Evolutionary conservation across 1,284 basidiomycete genomes (phyloP), one percentile per base, ranked within the genome.

Genomic region (Flammula alnicola): DNA sequence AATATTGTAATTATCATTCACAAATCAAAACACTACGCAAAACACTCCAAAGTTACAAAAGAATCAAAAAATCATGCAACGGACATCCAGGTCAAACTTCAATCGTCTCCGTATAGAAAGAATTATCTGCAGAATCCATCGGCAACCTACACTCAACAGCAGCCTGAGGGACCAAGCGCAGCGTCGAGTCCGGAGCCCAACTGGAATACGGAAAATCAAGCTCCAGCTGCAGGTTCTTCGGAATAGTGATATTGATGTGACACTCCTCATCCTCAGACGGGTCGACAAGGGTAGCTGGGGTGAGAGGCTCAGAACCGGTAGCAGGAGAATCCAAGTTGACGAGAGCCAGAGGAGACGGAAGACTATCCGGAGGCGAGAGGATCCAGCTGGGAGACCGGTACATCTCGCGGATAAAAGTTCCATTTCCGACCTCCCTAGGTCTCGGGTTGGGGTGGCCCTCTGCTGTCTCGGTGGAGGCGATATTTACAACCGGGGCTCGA

Each of bases 321-420:
- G 39, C 36, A 26, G 47, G 43, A 8, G 54, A 54, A 29, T 45
- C 16, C 11, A 35, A 20, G 38, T 55, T 56, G 7, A 61, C 55
- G 4, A 61, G 51, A 7, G 55, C 53, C 51, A 63, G 36, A 6
- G 61, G 61, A 19, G 61, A 63, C 5, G 61, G 59, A 29, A 63
- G 47, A 43, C 48, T 58, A 3, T 61, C 59, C 3, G 61, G 57
- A 14, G 58, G 59, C 26, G 57, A 59, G 22, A 63, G 41, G 25
- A 63, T 58, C 61, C 61, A 63, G 42, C 58, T 58, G 1, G 61
- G 61, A 4, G 58, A 51, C 17, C 52, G 51, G 25, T 57, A 61
- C 61, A 63, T 63, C 25, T 61, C 61, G 12, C 60, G 55, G 11
- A 63, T 56, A 27, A 63, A 63, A 2, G 58, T 59, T 2, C 46